Conservation (phyloP, 768 basidiomycete genomes). For the Chiua virens region DNA sequence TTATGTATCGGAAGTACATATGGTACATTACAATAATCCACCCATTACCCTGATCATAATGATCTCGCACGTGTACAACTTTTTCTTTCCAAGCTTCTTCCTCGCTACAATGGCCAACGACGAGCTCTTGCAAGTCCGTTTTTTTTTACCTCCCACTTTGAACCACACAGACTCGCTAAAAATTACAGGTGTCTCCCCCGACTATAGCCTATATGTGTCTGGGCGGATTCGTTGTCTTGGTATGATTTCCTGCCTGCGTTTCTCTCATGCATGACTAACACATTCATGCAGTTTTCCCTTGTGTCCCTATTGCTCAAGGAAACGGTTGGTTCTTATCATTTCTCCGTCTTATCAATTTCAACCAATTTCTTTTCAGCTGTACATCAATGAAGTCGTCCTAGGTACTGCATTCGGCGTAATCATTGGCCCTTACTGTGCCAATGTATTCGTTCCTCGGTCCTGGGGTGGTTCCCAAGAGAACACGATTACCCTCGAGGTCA, state of each 20-base stretch:
- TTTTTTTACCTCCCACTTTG: background rate
- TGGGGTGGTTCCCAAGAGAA: constrained; percentile 62
- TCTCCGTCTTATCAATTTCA: background rate
- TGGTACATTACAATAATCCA: too few species aligned
- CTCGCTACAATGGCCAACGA: constrained; percentile 15
- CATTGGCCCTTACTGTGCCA: constrained; percentile 71
- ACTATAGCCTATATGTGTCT: constrained; percentile 62
- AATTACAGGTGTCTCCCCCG: constrained; percentile 47
- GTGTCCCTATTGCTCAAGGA: constrained; percentile 83
- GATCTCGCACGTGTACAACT: too few species aligned
- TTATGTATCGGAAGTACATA: too few species aligned
- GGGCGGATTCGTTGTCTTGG: constrained; percentile 54
- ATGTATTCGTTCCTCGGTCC: constrained; percentile 71
- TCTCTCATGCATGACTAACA: background rate
- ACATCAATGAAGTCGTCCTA: constrained; percentile 91
- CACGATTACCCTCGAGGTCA: constrained; percentile 83
- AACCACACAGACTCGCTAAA: constrained; percentile 23
- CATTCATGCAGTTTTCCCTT: constrained; percentile 67
- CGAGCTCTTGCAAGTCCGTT: constrained; percentile 26
- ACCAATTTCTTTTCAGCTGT: constrained; percentile 49
- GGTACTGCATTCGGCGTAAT: constrained; percentile 66
- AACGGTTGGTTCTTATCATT: constrained; percentile 44
- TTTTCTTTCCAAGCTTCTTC: background rate
- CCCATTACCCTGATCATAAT: too few species aligned
- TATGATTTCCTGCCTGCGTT: constrained; percentile 19